Evolutionary conservation across 192 early-diverging fungal genomes (phyloP), one percentile per base, ranked within the genome.

Genomic region (Endogone sp.): DNA sequence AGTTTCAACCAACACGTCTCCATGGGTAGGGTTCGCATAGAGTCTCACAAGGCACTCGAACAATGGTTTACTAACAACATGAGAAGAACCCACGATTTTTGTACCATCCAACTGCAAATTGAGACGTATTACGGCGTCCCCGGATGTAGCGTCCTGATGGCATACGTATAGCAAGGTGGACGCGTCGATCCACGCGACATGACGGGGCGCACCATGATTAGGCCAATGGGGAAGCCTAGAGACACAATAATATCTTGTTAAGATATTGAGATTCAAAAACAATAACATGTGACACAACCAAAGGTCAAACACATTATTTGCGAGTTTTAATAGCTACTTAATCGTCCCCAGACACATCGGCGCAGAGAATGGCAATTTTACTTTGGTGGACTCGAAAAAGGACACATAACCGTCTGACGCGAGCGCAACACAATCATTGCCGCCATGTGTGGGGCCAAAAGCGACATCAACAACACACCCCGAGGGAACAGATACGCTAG

Each of bases 361-460:
- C 69, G 84, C 58, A 62, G 64, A 59, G 70, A 56, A 49, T 62
- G 64, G 27, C 68, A 58, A 29, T 56, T 55, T 49, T 60, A 74
- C 62, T 29, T 73, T 58, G 64, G 69, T 61, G 31, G 68, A 64
- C 21, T 65, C 67, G 8, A 80, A 81, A 49, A 49, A 49, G 0
- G 37, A 49, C 37, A 49, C 37, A 16, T 1, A 16, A 23, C 57
- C 20, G 64, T 91, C 87, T 9, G 87, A 79, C 59, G 89, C 62
- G 62, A 97, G 77, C 23, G 88, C 87, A 0, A 86, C 90, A 80
- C 96, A 85, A 49, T 88, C 83, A 63, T 92, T 90, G 4, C 89
- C 91, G 3, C 79, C 65, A 69, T 82, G 73, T 68, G 79, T 73
- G 21, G 83, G 79, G 6, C 76, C 82, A 72, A 95, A 96, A 4